Conservation (phyloP, 163 green algal species). For the Volvox carteri region DNA sequence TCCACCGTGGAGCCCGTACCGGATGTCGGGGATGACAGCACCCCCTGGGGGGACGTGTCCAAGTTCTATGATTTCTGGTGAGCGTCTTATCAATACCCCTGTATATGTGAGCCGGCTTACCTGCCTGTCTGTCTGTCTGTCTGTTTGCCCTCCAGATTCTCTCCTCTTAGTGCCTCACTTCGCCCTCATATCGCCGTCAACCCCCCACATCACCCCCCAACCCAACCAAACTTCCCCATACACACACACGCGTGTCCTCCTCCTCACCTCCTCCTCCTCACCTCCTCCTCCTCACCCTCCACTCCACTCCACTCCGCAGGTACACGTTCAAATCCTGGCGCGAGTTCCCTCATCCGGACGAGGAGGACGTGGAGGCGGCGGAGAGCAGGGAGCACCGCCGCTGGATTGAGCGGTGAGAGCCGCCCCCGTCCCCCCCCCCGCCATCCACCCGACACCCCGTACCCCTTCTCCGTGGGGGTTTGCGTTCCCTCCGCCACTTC, state of each 20-base stretch:
- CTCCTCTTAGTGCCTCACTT: too few species aligned
- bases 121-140: too few species aligned
- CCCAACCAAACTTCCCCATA: background rate
- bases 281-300: too few species aligned
- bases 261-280: too few species aligned
- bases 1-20: constrained; percentile 78
- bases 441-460: too few species aligned
- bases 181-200: too few species aligned
- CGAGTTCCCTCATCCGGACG: constrained; percentile 98
- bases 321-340: constrained; percentile 90
- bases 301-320: constrained; percentile 92
- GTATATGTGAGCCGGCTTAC: too few species aligned
- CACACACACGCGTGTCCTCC: background rate
- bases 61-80: constrained; percentile 99
- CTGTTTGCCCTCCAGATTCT: too few species aligned
- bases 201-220: background rate
- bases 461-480: background rate
- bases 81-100: too few species aligned
- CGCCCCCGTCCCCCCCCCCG: too few species aligned
- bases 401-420: constrained; percentile 90
- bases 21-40: constrained; percentile 82
- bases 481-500: background rate
- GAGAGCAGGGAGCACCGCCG: constrained; percentile 90
- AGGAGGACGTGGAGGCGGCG: constrained; percentile 94
- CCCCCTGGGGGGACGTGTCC: constrained; percentile 80